Evolutionary conservation across 2,329 filamentous ascomycete genomes (phyloP).

Genomic region (Dryadomyces quercivorus): DNA sequence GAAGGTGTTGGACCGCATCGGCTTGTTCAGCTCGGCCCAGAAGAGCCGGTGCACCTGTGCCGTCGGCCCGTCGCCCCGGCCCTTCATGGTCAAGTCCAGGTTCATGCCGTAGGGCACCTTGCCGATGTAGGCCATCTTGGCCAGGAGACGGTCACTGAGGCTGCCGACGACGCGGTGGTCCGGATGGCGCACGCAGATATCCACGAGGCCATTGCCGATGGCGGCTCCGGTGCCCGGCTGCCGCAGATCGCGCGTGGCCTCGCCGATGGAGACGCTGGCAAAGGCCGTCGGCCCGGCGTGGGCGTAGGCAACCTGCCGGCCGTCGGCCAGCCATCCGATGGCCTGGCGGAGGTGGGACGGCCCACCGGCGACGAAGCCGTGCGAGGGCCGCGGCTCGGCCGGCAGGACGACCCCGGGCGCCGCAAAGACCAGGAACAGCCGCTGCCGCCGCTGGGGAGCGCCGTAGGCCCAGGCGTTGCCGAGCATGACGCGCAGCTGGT

Average conservation of each 20-base stretch:
- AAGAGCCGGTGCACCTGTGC: constrained; percentile 30
- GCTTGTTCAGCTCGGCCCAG: constrained; percentile 2
- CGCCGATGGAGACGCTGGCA: constrained; percentile 35
- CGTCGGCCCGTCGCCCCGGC: constrained; percentile 24
- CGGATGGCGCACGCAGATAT: constrained; percentile 51
- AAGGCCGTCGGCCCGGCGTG: constrained; percentile 45
- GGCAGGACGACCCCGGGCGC: constrained; percentile 52
- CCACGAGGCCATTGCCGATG: constrained; percentile 48
- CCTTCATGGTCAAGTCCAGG: constrained; percentile 33
- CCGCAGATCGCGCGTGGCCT: constrained; percentile 50
- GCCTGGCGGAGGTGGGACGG: constrained; percentile 3
- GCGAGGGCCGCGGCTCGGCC: constrained; percentile 43
- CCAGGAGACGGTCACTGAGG: constrained; percentile 25
- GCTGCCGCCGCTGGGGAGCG: constrained; percentile 49
- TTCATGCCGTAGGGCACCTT: constrained; percentile 41
- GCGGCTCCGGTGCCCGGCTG: constrained; percentile 6
- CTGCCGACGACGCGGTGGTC: constrained; percentile 49
- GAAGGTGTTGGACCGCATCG: constrained; percentile 20
- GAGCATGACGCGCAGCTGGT: constrained; percentile 57
- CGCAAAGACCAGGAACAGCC: constrained; percentile 61
- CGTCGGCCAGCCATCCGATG: constrained; percentile 49
- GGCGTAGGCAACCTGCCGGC: constrained; percentile 43
- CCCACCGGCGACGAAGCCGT: constrained; percentile 36
- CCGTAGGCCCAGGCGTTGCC: constrained; percentile 60
- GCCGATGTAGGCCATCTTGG: constrained; percentile 46